phyloP scores from a whole-genome alignment of 129 eudicot species.

The Sambucus nigra region DNA sequence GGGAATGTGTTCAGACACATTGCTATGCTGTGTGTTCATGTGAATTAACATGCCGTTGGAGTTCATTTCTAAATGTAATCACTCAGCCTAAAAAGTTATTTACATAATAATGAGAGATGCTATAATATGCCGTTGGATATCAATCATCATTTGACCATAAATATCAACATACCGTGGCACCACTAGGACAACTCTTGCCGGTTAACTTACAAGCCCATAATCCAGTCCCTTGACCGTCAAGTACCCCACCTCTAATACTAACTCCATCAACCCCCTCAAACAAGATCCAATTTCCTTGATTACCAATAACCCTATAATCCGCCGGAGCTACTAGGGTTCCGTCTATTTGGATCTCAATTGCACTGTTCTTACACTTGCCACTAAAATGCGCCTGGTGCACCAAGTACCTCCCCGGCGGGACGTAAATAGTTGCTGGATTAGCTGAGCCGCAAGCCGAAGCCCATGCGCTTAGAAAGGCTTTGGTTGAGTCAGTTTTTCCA shows the following conservation, averaged over 20 bases:
- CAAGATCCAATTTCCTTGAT: constrained; percentile 29
- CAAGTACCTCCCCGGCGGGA: constrained; percentile 57
- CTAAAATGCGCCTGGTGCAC: constrained; percentile 13
- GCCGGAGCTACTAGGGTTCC: constrained; percentile 62
- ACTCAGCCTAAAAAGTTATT: too few relatives aligned
- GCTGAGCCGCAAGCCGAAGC: constrained; percentile 36
- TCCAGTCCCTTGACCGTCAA: constrained; percentile 56
- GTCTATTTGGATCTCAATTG: constrained; percentile 28
- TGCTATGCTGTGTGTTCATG: too few relatives aligned
- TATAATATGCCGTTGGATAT: too few relatives aligned
- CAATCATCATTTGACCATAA: too few relatives aligned
- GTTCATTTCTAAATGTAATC: too few relatives aligned
- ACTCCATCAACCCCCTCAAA: constrained; percentile 43
- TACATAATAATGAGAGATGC: too few relatives aligned
- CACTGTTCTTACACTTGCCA: constrained; percentile 41
- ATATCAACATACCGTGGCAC: constrained; percentile 43
- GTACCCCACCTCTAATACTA: constrained; percentile 39
- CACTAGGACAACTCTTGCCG: constrained; percentile 37
- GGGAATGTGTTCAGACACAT: too few relatives aligned
- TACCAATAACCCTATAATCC: constrained; percentile 30
- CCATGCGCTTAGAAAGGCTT: constrained; percentile 52
- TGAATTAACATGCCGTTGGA: too few relatives aligned
- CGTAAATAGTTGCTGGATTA: constrained; percentile 34
- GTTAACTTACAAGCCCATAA: constrained; percentile 60
- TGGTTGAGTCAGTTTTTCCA: constrained; percentile 50